Evolutionary conservation across 2,329 filamentous ascomycete genomes (phyloP), one percentile per base, ranked within the genome.

Genomic region (Fusarium nisikadoi): DNA sequence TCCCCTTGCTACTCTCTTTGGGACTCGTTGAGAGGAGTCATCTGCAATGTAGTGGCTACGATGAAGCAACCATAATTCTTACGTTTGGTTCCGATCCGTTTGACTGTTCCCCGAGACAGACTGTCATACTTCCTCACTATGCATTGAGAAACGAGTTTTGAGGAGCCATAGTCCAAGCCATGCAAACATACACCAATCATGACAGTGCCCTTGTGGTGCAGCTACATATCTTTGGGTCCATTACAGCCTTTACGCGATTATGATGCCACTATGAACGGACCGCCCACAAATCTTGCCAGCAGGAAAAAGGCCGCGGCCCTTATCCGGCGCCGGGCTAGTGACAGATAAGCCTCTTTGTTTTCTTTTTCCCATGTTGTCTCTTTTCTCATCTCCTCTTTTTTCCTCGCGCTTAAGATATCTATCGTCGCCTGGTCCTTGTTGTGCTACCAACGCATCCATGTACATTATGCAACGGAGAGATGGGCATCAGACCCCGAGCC

Each of bases 261-360:
- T 29, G 43, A 46, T 46, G 43, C 7, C n/a, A 46, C 19, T 1
- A 46, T 46, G 43, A 29, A 6, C 25, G 8, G 29, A 46, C 4
- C 13, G 5, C 14, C 0, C 8, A 16, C 8, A 11, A 10, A 3
- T 29, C 43, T 46, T 6, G 3, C 25, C 27, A n/a, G 13, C 12
- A n/a, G 14, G n/a, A n/a, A 16, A 0, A n/a, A 46, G 8, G 8
- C 8, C 8, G 8, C 8, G 13, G 13, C 16, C 19, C 20, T n/a
- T 46, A 19, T 46, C 19, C 2, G 8, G 27, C 13, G 13, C 14
- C 8, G n/a, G 27, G 8, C 1, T 29, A 13, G 6, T 46, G 43
- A 20, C 8, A 10, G 5, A 46, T 4, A 20, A 14, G 25, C n/a
- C 17, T 46, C n/a, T 42, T 14, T 29, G 25, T 6, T 46, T 29